Evolutionary conservation across 129 eudicot species (phyloP).

Genomic region (Helichrysum umbraculigerum): DNA sequence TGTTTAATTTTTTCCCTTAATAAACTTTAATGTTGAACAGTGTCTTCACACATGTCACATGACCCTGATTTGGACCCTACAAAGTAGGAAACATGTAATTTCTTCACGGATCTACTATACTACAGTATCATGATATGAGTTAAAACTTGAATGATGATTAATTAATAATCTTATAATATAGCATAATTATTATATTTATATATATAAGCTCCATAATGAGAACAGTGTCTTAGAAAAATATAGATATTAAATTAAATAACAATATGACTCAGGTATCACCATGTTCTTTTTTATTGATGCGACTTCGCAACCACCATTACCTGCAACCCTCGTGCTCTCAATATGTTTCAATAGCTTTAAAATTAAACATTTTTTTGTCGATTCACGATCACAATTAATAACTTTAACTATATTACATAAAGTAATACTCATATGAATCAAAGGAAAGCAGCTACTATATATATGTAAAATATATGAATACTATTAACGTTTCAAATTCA

Average conservation of each 20-base stretch:
- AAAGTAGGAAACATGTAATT: conserved; percentile 39
- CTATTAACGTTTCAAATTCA: no score
- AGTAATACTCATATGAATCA: not conserved
- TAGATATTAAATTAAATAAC: conserved; percentile 15
- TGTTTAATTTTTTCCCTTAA: not conserved
- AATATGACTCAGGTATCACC: conserved; percentile 39
- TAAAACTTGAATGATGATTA: conserved; percentile 1
- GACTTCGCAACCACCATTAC: conserved; percentile 52
- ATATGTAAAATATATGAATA: not conserved
- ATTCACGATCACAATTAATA: conserved; percentile 32
- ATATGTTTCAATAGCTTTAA: conserved; percentile 25
- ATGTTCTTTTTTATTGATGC: conserved; percentile 36
- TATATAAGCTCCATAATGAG: conserved; percentile 25
- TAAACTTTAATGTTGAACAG: conserved; percentile 35
- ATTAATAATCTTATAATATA: not conserved
- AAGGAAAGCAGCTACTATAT: not conserved
- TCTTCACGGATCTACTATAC: conserved; percentile 35
- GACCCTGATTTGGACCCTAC: conserved; percentile 36
- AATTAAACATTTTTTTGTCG: conserved; percentile 25
- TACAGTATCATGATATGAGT: conserved; percentile 34
- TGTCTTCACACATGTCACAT: conserved; percentile 41
- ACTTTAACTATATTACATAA: not conserved
- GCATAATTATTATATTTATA: conserved; percentile 23
- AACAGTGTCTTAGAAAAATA: conserved; percentile 17
- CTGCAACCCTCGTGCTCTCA: conserved; percentile 43